Percentiles rank a stretch among this genome's conserved stretches.
Conservation (phyloP, 768 basidiomycete genomes). For the Lentinula boryana region DNA sequence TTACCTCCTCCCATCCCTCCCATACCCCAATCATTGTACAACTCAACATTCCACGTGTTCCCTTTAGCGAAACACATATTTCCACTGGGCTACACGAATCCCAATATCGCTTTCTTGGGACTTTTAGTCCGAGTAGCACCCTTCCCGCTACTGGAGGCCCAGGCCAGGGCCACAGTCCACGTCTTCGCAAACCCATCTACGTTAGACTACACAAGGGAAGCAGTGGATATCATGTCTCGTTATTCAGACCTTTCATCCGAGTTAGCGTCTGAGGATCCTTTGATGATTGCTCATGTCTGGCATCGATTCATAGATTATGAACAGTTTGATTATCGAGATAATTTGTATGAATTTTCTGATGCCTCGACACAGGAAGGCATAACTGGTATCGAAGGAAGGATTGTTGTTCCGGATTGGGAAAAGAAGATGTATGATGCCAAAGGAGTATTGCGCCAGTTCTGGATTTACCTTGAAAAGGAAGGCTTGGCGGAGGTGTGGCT, state of each 20-base stretch:
- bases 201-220: slow-evolving; percentile 44
- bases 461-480: slow-evolving; percentile 49
- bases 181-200: slow-evolving; percentile 47
- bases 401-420: slow-evolving; percentile 50
- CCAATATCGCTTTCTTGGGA: slow-evolving; percentile 54
- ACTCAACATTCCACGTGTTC: slow-evolving; percentile 62
- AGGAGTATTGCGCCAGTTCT: slow-evolving; percentile 41
- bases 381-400: slow-evolving; percentile 12
- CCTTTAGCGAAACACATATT: slow-evolving; percentile 70
- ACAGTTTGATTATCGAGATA: slow-evolving; percentile 67
- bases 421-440: slow-evolving; percentile 47
- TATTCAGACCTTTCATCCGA: slow-evolving; percentile 31
- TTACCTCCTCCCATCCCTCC: slow-evolving; percentile 42
- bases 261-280: slow-evolving; percentile 23
- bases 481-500: slow-evolving; percentile 60
- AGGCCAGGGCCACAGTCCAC: slow-evolving; percentile 57
- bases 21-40: slow-evolving; percentile 46
- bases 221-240: slow-evolving; percentile 41
- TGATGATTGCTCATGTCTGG: slow-evolving; percentile 49
- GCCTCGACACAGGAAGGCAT: slow-evolving; percentile 18
- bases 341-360: slow-evolving; percentile 43
- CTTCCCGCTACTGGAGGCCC: slow-evolving; percentile 74
- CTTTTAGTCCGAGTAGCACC: slow-evolving; percentile 57
- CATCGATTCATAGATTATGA: slow-evolving; percentile 41
- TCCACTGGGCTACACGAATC: slow-evolving; percentile 37